Percentiles rank a stretch among this genome's conserved stretches.
These are phyloP conservation scores for Talaromyces sp. DNA, from an alignment of 2,329 filamentous ascomycete species.

Conservation along the genomic window DNA sequence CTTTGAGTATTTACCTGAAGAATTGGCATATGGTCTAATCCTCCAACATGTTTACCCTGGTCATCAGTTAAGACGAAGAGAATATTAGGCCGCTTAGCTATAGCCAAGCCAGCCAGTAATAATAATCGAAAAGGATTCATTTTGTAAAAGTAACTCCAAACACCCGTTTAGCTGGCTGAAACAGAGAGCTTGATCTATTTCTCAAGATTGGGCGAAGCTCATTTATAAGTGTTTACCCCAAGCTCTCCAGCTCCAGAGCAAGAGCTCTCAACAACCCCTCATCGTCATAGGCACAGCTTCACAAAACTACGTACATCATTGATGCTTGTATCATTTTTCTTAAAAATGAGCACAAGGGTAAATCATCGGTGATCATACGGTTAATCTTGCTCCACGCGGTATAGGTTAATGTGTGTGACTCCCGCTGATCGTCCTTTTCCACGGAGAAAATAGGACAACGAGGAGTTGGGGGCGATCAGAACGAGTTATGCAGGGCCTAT, in stretches of 20 bases:
- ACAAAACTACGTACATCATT: background rate
- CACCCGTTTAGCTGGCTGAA: too few relatives aligned
- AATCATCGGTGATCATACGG: conserved; percentile 13
- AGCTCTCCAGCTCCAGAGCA: background rate
- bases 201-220: background rate
- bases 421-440: conserved; percentile 6
- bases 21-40: conserved; percentile 57
- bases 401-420: conserved; percentile 5
- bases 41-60: conserved; percentile 54
- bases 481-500: background rate
- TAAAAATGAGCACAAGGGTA: conserved; percentile 18
- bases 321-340: conserved; percentile 25
- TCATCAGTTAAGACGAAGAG: conserved; percentile 71
- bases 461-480: conserved; percentile 11
- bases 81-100: conserved; percentile 54
- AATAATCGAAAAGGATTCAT: conserved; percentile 18
- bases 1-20: conserved; percentile 21
- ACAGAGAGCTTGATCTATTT: background rate
- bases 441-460: conserved; percentile 1
- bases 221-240: conserved; percentile 8
- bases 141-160: background rate
- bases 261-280: background rate
- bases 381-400: conserved; percentile 1
- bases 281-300: background rate
- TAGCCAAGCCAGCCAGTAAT: conserved; percentile 16